Evolutionary conservation across 192 early-diverging fungal species (phyloP).

Genomic region (Mortierella hygrophila): DNA sequence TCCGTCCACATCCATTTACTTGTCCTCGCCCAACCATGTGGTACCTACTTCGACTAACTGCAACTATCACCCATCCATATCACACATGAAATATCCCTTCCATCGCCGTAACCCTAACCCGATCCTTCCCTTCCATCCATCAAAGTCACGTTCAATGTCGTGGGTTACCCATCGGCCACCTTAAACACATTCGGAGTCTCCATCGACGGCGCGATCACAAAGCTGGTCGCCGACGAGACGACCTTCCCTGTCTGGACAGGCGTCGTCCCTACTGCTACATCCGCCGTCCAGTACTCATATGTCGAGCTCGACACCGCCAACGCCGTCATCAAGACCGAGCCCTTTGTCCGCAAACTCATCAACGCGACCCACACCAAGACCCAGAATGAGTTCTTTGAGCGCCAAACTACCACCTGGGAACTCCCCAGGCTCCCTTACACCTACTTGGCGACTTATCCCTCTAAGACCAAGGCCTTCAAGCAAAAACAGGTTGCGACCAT

Average conservation of each 20-base stretch:
- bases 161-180: slow-evolving; percentile 3
- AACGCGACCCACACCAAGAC: slow-evolving; percentile 19
- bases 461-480: slow-evolving; percentile 55
- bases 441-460: slow-evolving; percentile 58
- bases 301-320: slow-evolving; percentile 18
- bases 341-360: slow-evolving; percentile 22
- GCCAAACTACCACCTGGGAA: slow-evolving; percentile 52
- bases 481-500: slow-evolving; percentile 63
- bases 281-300: slow-evolving; percentile 26
- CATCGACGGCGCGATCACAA: slow-evolving; percentile 11
- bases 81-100: background rate
- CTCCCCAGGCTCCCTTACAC: slow-evolving; percentile 60
- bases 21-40: too few species aligned
- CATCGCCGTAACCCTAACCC: background rate
- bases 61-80: background rate
- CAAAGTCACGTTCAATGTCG: slow-evolving; percentile 38
- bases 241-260: slow-evolving; percentile 33
- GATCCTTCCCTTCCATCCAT: background rate
- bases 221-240: slow-evolving; percentile 5
- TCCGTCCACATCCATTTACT: too few species aligned
- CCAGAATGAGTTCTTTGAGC: slow-evolving; percentile 63
- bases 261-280: slow-evolving; percentile 10
- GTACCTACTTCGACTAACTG: too few species aligned
- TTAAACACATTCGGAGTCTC: slow-evolving; percentile 19
- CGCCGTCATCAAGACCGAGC: slow-evolving; percentile 16